A percentile compares a stretch with the other conserved stretches of the same genome.
Conservation (phyloP, 257 asterid species). For the Fraxinus quadrangulata region DNA sequence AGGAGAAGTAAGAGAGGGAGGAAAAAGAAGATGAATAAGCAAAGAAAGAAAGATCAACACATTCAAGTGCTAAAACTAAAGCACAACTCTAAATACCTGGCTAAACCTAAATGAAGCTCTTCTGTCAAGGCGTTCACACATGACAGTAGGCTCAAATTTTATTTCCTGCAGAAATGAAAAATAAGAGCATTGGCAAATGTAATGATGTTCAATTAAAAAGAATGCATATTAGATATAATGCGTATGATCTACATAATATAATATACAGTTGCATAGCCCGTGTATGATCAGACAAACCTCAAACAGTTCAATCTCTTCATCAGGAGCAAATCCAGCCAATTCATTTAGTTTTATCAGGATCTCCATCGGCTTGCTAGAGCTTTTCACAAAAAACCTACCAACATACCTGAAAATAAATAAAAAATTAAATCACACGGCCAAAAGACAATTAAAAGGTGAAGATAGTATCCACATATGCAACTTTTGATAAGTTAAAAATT, state of each 20-base stretch:
- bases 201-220: background rate
- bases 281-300: slow-evolving; percentile 61
- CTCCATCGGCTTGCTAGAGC: slow-evolving; percentile 72
- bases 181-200: slow-evolving; percentile 12
- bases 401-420: slow-evolving; percentile 56
- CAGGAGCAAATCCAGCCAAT: slow-evolving; percentile 90
- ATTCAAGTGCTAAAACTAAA: slow-evolving; percentile 9
- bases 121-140: slow-evolving; percentile 92
- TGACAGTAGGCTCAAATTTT: slow-evolving; percentile 89
- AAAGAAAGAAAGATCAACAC: slow-evolving; percentile 5
- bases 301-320: slow-evolving; percentile 86
- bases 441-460: slow-evolving; percentile 6
- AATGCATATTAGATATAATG: slow-evolving; percentile 17
- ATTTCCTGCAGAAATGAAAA: slow-evolving; percentile 60
- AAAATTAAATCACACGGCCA: slow-evolving; percentile 14
- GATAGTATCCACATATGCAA: background rate
- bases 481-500: slow-evolving; percentile 13
- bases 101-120: slow-evolving; percentile 69
- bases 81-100: slow-evolving; percentile 55
- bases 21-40: background rate
- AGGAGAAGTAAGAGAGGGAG: background rate
- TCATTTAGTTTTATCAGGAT: slow-evolving; percentile 67
- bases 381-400: slow-evolving; percentile 83
- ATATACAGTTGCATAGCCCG: background rate
- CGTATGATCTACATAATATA: background rate